These are phyloP conservation scores for Colletotrichum simmondsii DNA, from an alignment of 2,329 filamentous ascomycete species.

Conservation along the genomic window DNA sequence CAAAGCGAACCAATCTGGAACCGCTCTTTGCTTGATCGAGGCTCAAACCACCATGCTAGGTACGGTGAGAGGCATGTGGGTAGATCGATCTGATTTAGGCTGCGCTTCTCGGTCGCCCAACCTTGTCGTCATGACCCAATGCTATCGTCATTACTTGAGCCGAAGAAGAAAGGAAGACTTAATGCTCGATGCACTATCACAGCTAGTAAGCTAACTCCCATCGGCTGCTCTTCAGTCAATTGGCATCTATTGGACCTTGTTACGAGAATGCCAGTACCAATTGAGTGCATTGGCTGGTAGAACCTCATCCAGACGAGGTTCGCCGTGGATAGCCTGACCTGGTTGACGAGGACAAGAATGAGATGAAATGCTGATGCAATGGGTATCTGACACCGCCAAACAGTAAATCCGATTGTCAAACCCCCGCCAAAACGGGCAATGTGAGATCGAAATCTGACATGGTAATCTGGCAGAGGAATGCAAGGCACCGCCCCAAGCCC, in stretches of 20 bases:
- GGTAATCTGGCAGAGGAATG: constrained; percentile 13
- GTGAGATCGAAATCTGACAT: constrained; percentile 19
- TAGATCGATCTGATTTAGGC: not conserved
- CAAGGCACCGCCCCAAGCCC: not conserved
- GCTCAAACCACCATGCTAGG: not conserved
- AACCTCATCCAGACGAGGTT: not conserved
- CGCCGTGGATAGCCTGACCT: too few relatives aligned
- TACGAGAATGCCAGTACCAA: not conserved
- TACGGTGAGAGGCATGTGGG: not conserved
- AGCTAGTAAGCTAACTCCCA: not conserved
- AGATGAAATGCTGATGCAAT: not conserved
- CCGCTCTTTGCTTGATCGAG: not conserved
- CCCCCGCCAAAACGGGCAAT: not conserved
- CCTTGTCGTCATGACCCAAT: not conserved
- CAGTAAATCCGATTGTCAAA: not conserved
- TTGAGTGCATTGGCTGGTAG: not conserved
- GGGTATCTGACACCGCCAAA: not conserved
- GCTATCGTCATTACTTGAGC: not conserved
- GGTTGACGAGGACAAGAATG: not conserved
- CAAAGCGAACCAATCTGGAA: not conserved
- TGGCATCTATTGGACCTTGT: not conserved
- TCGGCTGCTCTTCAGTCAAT: not conserved
- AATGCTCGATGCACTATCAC: not conserved
- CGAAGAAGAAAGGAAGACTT: constrained; percentile 15
- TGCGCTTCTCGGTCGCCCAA: not conserved